Evolutionary conservation across 345 rosid species (phyloP), one percentile per base, ranked within the genome.

Genomic region (Moringa oleifera): DNA sequence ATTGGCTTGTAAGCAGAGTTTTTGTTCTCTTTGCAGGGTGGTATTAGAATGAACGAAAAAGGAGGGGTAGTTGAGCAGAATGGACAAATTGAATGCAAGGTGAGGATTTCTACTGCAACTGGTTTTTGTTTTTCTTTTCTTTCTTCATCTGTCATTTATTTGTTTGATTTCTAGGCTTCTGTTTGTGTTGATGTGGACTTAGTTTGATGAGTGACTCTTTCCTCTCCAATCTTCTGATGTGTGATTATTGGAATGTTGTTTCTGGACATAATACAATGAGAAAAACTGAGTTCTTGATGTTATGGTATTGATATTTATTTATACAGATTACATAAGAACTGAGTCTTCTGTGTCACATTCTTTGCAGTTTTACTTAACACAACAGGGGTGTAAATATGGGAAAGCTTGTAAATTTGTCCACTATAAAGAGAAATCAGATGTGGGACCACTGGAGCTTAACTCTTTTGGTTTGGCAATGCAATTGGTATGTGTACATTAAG

Each of bases 61-160:
- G 74, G 59, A 54, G 65, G 36, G 66, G 33, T 51, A 56, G 20
- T 13, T 58, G 64, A 56, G 63, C 66, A 62, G 21, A 61, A 33
- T 18, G 41, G 49, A 46, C 66, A 45, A 54, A 66, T 65, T 57
- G 70, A 66, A 45, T 68, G 74, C 79, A 71, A 78, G 79, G 82
- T 74, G 53, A 51, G 65, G 31, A 54, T 13, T 50, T 59, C 53
- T 20, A 21, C 25, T 28, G 11, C 8, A 21, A 46, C 24, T 33
- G 20, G 45, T 59, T 57, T 47, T 20, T 24, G 65, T 25, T 28
- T 23, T 21, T 57, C 20, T 57, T 1, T 57, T 61, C 37, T 62
- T 19, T 61, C 56, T 55, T n/a, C n/a, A n/a, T n/a, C n/a, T n/a
- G n/a, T 68, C 15, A 16, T 28, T 51, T 62, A 23, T 31, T 24